phyloP scores from a whole-genome alignment of 108 stramenopile genomes.

The Aurantiochytrium sp. region DNA sequence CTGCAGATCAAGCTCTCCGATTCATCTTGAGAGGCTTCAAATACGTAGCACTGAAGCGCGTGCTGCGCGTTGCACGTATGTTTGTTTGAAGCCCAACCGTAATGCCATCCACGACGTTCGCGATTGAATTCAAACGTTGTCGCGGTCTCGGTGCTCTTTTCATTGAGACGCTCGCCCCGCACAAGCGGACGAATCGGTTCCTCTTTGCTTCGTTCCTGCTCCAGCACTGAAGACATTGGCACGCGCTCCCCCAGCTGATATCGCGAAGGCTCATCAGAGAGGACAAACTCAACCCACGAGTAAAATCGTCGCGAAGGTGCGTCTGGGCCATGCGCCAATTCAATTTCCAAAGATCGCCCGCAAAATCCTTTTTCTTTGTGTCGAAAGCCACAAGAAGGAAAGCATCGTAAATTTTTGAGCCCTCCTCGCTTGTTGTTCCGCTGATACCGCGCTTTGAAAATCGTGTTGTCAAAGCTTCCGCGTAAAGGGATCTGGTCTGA shows the following conservation, averaged over 20 bases:
- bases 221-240: background rate
- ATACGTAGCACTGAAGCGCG: background rate
- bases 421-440: conserved; percentile 8
- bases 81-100: background rate
- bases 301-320: background rate
- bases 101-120: background rate
- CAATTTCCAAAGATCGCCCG: background rate
- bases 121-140: background rate
- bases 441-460: background rate
- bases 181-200: background rate
- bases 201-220: background rate
- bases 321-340: background rate
- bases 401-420: background rate
- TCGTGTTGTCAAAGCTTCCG: background rate
- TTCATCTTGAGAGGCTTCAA: background rate
- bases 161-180: background rate
- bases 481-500: background rate
- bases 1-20: background rate
- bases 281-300: background rate
- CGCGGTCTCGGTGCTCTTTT: background rate
- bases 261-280: background rate
- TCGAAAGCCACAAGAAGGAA: conserved; percentile 1
- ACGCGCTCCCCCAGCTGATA: background rate
- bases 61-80: conserved; percentile 3
- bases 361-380: conserved; percentile 5